Percentiles rank a stretch among this genome's conserved stretches.
Conservation (phyloP, 1,139 yeast genomes). For the Geotrichum klebahnii region DNA sequence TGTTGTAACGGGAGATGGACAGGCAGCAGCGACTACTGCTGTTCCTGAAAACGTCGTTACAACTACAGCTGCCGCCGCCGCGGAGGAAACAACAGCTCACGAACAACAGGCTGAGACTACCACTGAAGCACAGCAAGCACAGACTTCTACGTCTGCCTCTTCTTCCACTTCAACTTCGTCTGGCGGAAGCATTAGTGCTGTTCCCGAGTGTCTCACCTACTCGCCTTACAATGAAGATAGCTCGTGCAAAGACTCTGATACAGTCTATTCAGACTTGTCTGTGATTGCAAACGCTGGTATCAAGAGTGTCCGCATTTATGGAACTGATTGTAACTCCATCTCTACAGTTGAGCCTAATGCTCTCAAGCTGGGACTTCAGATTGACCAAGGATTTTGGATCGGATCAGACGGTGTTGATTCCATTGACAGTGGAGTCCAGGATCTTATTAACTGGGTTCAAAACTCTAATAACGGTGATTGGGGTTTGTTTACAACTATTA, state of each 20-base stretch:
- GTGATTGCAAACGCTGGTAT: slow-evolving; percentile 60
- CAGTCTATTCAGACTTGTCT: slow-evolving; percentile 58
- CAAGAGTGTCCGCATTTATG: slow-evolving; percentile 65
- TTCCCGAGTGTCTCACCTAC: slow-evolving; percentile 63
- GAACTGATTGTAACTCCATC: slow-evolving; percentile 76
- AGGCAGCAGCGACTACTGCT: neutral
- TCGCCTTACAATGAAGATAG: slow-evolving; percentile 73
- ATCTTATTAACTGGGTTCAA: slow-evolving; percentile 47
- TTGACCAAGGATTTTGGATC: slow-evolving; percentile 89
- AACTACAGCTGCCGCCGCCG: neutral
- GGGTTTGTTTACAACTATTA: slow-evolving; percentile 66
- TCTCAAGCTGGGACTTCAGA: slow-evolving; percentile 56
- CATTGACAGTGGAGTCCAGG: slow-evolving; percentile 56
- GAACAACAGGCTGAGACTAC: neutral
- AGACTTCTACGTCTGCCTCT: neutral
- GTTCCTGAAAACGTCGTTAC: neutral
- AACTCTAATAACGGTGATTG: slow-evolving; percentile 49
- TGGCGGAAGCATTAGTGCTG: slow-evolving; percentile 27
- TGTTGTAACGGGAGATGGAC: neutral
- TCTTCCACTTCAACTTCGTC: neutral
- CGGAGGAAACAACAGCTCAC: too few species aligned
- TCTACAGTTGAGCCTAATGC: slow-evolving; percentile 62
- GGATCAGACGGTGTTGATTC: slow-evolving; percentile 57
- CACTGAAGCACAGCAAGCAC: neutral
- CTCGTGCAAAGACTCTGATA: slow-evolving; percentile 55